A percentile compares a stretch with the other conserved stretches of the same genome.
These are phyloP conservation scores for Neospermospora avenae DNA, from an alignment of 2,329 filamentous ascomycete genomes.

Conservation along the genomic window DNA sequence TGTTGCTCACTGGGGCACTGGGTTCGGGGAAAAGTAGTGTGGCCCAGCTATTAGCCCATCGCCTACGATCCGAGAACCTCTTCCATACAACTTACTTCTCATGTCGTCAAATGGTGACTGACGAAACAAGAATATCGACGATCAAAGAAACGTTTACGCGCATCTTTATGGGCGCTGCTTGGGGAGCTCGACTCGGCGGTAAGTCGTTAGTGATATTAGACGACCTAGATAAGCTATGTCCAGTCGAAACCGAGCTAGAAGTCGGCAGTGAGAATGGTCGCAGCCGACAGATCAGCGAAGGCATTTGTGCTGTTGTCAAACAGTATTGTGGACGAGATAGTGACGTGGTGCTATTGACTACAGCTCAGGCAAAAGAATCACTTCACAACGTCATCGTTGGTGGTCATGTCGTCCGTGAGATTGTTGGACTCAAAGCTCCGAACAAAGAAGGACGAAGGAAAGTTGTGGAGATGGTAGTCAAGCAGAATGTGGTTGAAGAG, in stretches of 20 bases:
- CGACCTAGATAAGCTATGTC: slow-evolving; percentile 89
- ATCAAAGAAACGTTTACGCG: slow-evolving; percentile 86
- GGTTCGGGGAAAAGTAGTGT: slow-evolving; percentile 88
- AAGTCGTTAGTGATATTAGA: slow-evolving; percentile 83
- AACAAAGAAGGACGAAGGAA: slow-evolving; percentile 85
- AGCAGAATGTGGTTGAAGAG: slow-evolving; percentile 45
- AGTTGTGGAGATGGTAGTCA: slow-evolving; percentile 77
- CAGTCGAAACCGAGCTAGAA: slow-evolving; percentile 89
- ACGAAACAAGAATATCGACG: slow-evolving; percentile 83
- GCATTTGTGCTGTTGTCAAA: slow-evolving; percentile 75
- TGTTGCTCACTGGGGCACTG: slow-evolving; percentile 82
- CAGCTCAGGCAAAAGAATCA: slow-evolving; percentile 88
- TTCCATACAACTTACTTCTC: slow-evolving; percentile 85
- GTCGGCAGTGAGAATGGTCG: slow-evolving; percentile 90
- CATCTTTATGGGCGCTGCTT: slow-evolving; percentile 83
- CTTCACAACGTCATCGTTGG: slow-evolving; percentile 88
- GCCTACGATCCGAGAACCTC: slow-evolving; percentile 66
- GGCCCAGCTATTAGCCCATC: slow-evolving; percentile 70
- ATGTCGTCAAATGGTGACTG: slow-evolving; percentile 82
- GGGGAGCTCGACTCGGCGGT: slow-evolving; percentile 85
- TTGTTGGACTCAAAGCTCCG: slow-evolving; percentile 83
- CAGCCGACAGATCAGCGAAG: slow-evolving; percentile 88
- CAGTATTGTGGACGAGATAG: slow-evolving; percentile 80
- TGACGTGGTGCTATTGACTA: slow-evolving; percentile 82
- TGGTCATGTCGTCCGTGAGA: slow-evolving; percentile 88